Base-by-base conservation (phyloP, 2,329 filamentous ascomycete species). In the Fusarium sp. region DNA sequence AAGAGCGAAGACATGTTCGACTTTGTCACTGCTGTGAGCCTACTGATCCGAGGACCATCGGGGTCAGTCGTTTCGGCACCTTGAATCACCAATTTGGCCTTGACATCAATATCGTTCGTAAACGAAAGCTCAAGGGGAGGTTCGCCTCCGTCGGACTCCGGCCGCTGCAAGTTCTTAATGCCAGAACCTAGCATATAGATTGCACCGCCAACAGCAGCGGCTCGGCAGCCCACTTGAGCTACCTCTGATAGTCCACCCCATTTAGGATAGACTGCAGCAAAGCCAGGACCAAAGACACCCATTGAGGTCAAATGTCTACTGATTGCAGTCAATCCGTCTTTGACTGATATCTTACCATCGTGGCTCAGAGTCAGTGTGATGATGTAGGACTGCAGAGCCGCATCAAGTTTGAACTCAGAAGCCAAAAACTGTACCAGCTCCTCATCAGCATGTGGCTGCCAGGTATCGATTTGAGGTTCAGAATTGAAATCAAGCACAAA, bases 171-270 rank as follows among this genome's bases (percentile, higher is more conserved):
- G 18, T 77, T 71, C 45, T 85, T 78, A 56, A 96, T 82, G 12
- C 89, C 89, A 50, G 90, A 91, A 44, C 90, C 91, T 18, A 98
- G 87, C 78, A 97, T 93, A 80, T 98, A 98, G 6, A 97, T 88
- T 13, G 90, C 93, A 49, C 96, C 96, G 37, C 95, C 95, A 9
- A 99, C 96, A 21, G 95, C 95, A 66, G 91, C 90, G 41, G 95
- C 93, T 72, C 95, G 91, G 78, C 96, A 98, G 7, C 90, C 93
- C 25, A 97, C 94, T 82, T 99, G 95, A 30, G 92, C 89, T 63
- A 98, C 89, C 80, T 99, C 95, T 31, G 93, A 91, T 48, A 92
- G 85, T 28, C 95, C 94, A 48, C 95, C 95, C 91, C 94, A 99
- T 84, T 97, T 98, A 23, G 94, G 91, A 71, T 97, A 88, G 14